Conservation (phyloP, 2,329 filamentous ascomycete genomes). For the Aureobasidium subglaciale region DNA sequence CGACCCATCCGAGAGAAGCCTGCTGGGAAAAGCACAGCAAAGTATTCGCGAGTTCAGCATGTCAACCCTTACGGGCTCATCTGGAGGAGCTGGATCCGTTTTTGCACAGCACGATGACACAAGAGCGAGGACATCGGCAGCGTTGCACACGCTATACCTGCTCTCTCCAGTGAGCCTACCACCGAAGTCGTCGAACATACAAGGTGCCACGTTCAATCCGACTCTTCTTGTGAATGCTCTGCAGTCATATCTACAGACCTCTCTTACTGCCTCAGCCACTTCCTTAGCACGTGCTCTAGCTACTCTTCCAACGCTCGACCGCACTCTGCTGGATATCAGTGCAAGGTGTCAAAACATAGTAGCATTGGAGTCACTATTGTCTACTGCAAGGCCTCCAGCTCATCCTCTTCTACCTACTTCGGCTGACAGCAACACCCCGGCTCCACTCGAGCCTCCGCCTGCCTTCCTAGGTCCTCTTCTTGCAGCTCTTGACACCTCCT, state of each 20-base stretch:
- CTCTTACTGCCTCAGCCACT: slow-evolving; percentile 70
- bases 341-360: slow-evolving; percentile 84
- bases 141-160: slow-evolving; percentile 69
- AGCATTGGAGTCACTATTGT: slow-evolving; percentile 74
- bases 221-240: slow-evolving; percentile 67
- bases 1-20: slow-evolving; percentile 62
- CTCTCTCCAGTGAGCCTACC: slow-evolving; percentile 55
- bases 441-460: slow-evolving; percentile 18
- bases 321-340: slow-evolving; percentile 73
- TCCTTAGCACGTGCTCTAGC: slow-evolving; percentile 68
- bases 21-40: slow-evolving; percentile 69
- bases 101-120: slow-evolving; percentile 65
- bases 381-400: slow-evolving; percentile 56
- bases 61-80: slow-evolving; percentile 44
- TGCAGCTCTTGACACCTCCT: slow-evolving; percentile 74
- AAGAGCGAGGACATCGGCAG: slow-evolving; percentile 64
- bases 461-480: slow-evolving; percentile 55
- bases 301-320: slow-evolving; percentile 73
- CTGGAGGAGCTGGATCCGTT: slow-evolving; percentile 19
- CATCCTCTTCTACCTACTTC: slow-evolving; percentile 55
- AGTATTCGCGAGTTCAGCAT: slow-evolving; percentile 79
- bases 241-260: slow-evolving; percentile 73
- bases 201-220: slow-evolving; percentile 50
- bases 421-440: not conserved
- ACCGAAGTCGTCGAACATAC: not conserved